Evolutionary conservation across 805 yeast species (phyloP), one percentile per base, ranked within the genome.

Genomic region (Kodamaea hsintzibuensis): DNA sequence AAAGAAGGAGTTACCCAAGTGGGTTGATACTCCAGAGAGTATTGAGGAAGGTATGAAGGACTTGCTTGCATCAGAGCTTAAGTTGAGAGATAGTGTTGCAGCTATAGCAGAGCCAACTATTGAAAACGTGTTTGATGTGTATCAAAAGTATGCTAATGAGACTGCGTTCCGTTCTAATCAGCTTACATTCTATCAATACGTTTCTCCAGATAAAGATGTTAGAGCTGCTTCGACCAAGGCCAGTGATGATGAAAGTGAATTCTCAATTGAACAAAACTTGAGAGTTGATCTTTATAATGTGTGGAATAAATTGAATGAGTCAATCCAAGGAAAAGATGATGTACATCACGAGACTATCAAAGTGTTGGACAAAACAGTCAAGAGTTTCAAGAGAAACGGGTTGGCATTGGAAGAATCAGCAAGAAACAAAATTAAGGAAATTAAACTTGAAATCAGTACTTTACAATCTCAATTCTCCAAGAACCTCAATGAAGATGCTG

Each of bases 141-240:
- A 72, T 54, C 81, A 84, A 19, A 67, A 74, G 38, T 68, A 77
- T 51, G 84, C 82, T 57, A 84, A 88, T 63, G 70, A 69, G 22
- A 73, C 77, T 43, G 68, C 74, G 8, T 77, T 78, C 4, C 50
- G 77, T 6, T 72, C 73, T 25, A 80, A 79, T 60, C 85, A 79
- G 59, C 68, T 88, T 60, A 74, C 85, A 16, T 89, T 90, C 64
- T 85, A 83, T 62, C 90, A 85, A 67, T 85, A 86, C 60, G 92
- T 90, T 9, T 85, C 92, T 2, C 62, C 83, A 17, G 77, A 80
- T 57, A 82, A 84, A 62, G 82, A 71, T n/a, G 64, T 88, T 33
- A 79, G 97, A 62, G 89, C 87, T 57, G 89, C 91, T 2, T 83
- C 92, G 2, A 78, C 79, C 44, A 72, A 80, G 55, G 86, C 89